Percentiles rank a stretch among this genome's conserved stretches.
Conservation (phyloP, 768 basidiomycete species). For the Leccinum ochraceum region DNA sequence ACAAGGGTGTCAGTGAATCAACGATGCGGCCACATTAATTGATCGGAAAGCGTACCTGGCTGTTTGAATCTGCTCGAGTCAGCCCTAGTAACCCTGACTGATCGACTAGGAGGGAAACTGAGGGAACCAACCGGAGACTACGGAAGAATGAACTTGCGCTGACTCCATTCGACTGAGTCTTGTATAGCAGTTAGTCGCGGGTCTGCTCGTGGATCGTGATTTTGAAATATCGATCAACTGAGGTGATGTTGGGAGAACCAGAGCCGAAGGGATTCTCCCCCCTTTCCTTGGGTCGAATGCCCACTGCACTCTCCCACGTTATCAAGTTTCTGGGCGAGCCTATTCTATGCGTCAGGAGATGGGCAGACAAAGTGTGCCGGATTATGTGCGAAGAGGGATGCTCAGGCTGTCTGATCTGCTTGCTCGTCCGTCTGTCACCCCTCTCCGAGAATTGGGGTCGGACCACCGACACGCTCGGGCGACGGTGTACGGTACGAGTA, state of each 20-base stretch:
- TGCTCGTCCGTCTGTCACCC: too few relatives aligned
- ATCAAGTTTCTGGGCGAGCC: background rate
- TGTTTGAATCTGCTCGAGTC: background rate
- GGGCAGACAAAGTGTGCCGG: too few relatives aligned
- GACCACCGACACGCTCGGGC: too few relatives aligned
- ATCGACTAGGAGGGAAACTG: background rate
- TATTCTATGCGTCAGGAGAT: background rate
- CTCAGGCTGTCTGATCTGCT: too few relatives aligned
- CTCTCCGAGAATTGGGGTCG: too few relatives aligned
- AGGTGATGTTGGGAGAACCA: background rate
- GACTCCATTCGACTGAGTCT: background rate
- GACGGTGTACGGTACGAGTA: too few relatives aligned
- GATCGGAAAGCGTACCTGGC: background rate
- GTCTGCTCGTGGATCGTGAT: too few relatives aligned
- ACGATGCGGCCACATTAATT: background rate
- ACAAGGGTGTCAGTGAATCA: background rate
- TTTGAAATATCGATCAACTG: background rate
- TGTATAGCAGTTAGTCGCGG: background rate
- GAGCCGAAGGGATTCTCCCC: background rate
- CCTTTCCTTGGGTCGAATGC: background rate
- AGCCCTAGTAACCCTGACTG: background rate
- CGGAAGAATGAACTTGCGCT: background rate
- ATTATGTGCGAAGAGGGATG: too few relatives aligned
- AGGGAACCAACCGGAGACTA: background rate
- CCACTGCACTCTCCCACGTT: background rate